Base-by-base conservation (phyloP, 2,329 filamentous ascomycete species). In the Pseudogymnoascus sp. region DNA sequence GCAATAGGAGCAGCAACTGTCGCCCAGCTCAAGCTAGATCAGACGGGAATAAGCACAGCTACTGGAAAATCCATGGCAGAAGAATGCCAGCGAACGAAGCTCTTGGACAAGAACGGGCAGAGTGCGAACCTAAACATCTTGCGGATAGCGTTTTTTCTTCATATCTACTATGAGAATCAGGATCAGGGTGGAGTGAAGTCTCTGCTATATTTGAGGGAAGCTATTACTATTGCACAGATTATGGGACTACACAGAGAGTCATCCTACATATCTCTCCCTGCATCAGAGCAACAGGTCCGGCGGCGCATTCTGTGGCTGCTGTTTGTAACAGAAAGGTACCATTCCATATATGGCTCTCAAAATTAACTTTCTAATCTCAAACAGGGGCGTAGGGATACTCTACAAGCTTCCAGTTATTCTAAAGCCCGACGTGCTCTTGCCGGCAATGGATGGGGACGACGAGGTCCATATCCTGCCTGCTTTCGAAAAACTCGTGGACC, bases 111-210 rank as follows among this genome's bases (percentile, higher is more conserved):
- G 21, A 72, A 70, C 27, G 71, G 69, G 21, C 68, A 66, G 12
- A 64, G 67, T 3, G 68, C 72, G 38, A 75, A 72, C 13, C 69
- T 82, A 17, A 74, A 79, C 58, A 72, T 71, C 35, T 65, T 82
- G 3, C 74, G 78, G 4, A 77, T 77, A 1, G 77, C 79, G 0
- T 82, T 82, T 65, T 82, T 81, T 58, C 69, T 82, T 15, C 80
- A 82, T 65, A 77, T 81, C 9, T 81, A 80, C 60, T 75, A 81
- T 65, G 80, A 82, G 66, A 81, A 82, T 61, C 74, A 77, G 62
- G 66, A 72, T 8, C 73, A 78, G 0, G 80, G 80, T 2, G 78
- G 79, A 0, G 74, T 72, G 1, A 76, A 77, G 59, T 81, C 79
- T 2, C 69, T 81, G 5, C 66, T 82, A 7, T 79, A 79, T 64